Conservation (phyloP, 805 yeast genomes). For the Torulaspora quercuum region DNA sequence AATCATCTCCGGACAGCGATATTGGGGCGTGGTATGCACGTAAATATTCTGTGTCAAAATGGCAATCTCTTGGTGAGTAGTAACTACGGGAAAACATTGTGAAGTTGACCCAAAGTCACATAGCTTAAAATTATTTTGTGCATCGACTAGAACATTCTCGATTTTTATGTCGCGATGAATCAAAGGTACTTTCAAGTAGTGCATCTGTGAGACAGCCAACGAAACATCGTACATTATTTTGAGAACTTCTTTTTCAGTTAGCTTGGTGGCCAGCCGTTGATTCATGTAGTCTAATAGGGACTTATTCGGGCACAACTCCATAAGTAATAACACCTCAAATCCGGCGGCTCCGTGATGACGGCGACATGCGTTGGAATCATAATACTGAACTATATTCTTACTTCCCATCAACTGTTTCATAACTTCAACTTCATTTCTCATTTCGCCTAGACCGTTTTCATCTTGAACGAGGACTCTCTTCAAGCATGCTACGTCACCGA, state of each 20-base stretch:
- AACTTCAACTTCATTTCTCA: constrained; percentile 74
- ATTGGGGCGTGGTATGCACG: constrained; percentile 93
- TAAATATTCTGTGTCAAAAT: constrained; percentile 78
- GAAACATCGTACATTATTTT: constrained; percentile 81
- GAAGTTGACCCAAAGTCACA: constrained; percentile 94
- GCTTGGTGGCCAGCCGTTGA: constrained; percentile 70
- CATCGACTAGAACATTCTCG: constrained; percentile 84
- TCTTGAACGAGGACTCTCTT: constrained; percentile 73
- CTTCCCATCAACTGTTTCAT: constrained; percentile 61
- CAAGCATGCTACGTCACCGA: constrained; percentile 55
- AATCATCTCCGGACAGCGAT: constrained; percentile 93
- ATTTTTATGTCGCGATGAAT: constrained; percentile 93
- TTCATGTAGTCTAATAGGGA: constrained; percentile 92
- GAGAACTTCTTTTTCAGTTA: constrained; percentile 71
- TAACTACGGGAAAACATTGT: constrained; percentile 44
- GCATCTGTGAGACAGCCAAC: constrained; percentile 82
- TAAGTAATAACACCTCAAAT: constrained; percentile 84
- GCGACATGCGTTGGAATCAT: constrained; percentile 73
- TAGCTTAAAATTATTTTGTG: constrained; percentile 64
- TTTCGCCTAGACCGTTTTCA: constrained; percentile 59
- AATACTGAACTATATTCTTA: constrained; percentile 61
- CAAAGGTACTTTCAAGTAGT: constrained; percentile 57
- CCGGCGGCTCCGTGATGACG: constrained; percentile 39
- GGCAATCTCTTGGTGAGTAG: constrained; percentile 75
- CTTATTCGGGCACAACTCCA: constrained; percentile 89